phyloP scores from a whole-genome alignment of 1,284 basidiomycete genomes.

The Ustilago esculenta region DNA sequence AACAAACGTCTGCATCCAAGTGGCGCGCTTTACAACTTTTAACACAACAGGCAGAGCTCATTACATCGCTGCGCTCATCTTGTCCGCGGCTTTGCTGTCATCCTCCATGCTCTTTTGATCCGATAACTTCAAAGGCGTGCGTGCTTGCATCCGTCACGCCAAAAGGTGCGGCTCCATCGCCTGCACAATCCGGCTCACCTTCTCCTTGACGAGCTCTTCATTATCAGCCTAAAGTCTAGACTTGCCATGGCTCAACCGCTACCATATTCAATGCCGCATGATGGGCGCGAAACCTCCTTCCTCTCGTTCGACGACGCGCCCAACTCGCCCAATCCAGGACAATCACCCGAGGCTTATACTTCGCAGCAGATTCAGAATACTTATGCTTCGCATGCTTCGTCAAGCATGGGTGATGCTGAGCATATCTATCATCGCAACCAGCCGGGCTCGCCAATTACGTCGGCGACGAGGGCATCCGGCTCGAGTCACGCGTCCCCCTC shows the following conservation, averaged over 20 bases:
- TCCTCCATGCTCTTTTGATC: conserved; percentile 11
- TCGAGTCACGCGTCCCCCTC: conserved; percentile 14
- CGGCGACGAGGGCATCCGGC: neutral
- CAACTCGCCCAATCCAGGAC: conserved; percentile 13
- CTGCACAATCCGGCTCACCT: neutral
- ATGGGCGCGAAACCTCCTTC: conserved; percentile 18
- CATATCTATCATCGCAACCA: neutral
- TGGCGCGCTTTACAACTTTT: no score
- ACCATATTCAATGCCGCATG: conserved; percentile 3
- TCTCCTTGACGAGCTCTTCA: no score
- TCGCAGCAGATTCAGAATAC: neutral
- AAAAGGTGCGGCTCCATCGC: neutral
- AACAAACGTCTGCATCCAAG: no score
- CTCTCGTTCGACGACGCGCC: conserved; percentile 30
- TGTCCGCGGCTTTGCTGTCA: neutral
- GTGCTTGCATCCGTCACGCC: conserved; percentile 5
- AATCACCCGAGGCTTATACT: neutral
- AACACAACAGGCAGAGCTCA: neutral
- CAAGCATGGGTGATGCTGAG: neutral
- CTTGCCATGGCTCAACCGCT: conserved; percentile 16
- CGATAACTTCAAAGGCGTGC: conserved; percentile 2
- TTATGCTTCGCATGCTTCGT: neutral
- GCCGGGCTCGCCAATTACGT: conserved; percentile 2
- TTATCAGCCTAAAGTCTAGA: neutral
- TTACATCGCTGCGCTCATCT: neutral